Evolutionary conservation across 129 eudicot species (phyloP), one percentile per base, ranked within the genome.

Genomic region (Tagetes patula): DNA sequence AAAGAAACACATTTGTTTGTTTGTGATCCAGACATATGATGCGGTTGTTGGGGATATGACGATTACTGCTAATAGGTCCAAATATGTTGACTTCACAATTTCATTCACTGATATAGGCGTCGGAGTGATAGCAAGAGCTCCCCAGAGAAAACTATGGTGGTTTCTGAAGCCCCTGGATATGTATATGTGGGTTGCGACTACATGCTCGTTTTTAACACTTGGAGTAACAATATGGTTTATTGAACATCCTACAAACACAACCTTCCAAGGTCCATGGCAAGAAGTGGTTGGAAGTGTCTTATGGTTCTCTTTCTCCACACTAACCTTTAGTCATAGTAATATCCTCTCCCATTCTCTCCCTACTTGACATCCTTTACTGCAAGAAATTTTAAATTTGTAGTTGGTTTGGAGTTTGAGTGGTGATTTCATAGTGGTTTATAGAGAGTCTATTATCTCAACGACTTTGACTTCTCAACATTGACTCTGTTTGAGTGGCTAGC

Each of bases 271-370:
- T 12, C 46, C 67, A 37, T 62, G 67, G 67, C 46, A 62, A 36
- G 67, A 38, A 11, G 67, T 37, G 12, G 46, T 62, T 12, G 67
- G 67, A 13, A 3, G 9, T 37, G 46, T 4, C 11, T 46, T 62
- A 2, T 62, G 67, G 67, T 62, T 62, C 67, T 62, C 67, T 13
- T 62, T 62, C 67, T 62, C 67, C 2, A 62, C 67, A 37, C 67
- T 62, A n/a, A 62, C 67, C 45, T 62, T 62, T n/a, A 62, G 67
- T 13, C 67, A 62, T 12, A 62, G 67, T 62, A 62, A 62, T 62
- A 8, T 60, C 66, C 67, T 36, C 30, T 37, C 65, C 13, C 31
- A 34, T 20, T 61, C 8, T 61, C 45, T 30, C n/a, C n/a, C n/a
- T n/a, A n/a, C n/a, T n/a, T n/a, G n/a, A n/a, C n/a, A n/a, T n/a